Base-by-base conservation (phyloP, 2,329 filamentous ascomycete species). In the Fusarium oligoseptatum region DNA sequence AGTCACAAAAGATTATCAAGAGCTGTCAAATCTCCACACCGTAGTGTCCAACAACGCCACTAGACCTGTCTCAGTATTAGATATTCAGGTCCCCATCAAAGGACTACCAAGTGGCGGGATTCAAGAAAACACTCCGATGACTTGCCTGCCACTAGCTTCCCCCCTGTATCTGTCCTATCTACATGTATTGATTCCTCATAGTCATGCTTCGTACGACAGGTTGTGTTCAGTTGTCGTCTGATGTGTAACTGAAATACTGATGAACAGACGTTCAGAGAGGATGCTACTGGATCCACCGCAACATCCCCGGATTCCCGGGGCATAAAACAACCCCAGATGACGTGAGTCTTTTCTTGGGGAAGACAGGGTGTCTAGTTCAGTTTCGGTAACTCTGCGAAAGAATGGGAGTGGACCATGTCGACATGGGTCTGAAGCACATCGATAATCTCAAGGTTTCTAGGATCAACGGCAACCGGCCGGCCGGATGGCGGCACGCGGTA, bases 261-360 rank as follows among this genome's bases (percentile, higher is more conserved):
- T 29, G 55, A n/a, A 5, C 57, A 60, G 57, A 43, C 10, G 57
- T 43, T 27, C 4, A 27, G 37, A 41, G 36, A 22, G 22, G 57
- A 41, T 22, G 36, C 22, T 60, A 24, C 56, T 32, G 43, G 57
- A 43, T 37, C 60, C 60, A 45, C 60, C 20, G 15, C n/a, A 17
- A 24, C 22, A 24, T 48, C 41, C 60, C 57, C 57, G 57, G 37
- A 60, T 60, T 58, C 57, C 57, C 57, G 17, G 37, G 36, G 57
- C 37, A 41, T 27, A 29, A 32, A 37, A 41, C 57, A 60, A 41
- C 57, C 57, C 57, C 57, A 60, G 57, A 60, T 60, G 57, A 43
- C 36, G 57, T 60, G 57, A 60, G 29, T 60, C 34, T 24, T 60
- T 39, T 60, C 37, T 60, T 39, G 56, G 56, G 36, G 56, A 60